Percentiles rank a stretch among this genome's conserved stretches.
Conservation (phyloP, 495 filamentous ascomycete species). For the Aspergillus haitiensis region DNA sequence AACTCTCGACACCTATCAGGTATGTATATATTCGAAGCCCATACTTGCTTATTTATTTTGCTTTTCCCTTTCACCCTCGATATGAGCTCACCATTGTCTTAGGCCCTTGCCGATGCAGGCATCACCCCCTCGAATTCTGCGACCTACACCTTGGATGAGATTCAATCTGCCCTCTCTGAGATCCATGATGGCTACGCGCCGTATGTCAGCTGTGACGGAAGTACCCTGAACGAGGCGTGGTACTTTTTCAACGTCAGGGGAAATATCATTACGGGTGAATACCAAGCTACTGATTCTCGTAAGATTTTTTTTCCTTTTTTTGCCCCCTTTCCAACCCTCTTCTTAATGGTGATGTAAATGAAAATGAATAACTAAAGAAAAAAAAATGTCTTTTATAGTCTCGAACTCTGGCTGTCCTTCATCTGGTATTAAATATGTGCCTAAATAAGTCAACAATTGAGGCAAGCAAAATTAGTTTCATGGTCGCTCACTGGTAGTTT, state of each 20-base stretch:
- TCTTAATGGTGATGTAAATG: too few relatives aligned
- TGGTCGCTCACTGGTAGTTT: too few relatives aligned
- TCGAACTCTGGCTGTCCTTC: constrained; percentile 55
- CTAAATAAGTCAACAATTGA: constrained; percentile 39
- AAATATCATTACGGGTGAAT: constrained; percentile 66
- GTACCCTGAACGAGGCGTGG: constrained; percentile 66
- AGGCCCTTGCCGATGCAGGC: constrained; percentile 60
- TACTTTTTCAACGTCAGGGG: constrained; percentile 78
- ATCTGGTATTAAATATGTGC: constrained; percentile 60
- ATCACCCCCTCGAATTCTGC: constrained; percentile 60
- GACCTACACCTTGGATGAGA: constrained; percentile 62
- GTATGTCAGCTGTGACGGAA: constrained; percentile 60
- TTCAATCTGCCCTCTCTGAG: constrained; percentile 58
- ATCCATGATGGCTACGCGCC: constrained; percentile 59
- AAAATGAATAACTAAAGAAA: background rate
- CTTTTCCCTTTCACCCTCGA: background rate
- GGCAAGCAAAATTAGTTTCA: background rate
- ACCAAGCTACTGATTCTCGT: constrained; percentile 57
- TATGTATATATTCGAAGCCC: constrained; percentile 24
- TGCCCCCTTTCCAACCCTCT: background rate
- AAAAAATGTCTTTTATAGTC: constrained; percentile 31
- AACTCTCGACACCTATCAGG: constrained; percentile 59
- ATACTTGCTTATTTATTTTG: too few relatives aligned
- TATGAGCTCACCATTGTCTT: background rate
- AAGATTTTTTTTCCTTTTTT: constrained; percentile 23